phyloP scores from a whole-genome alignment of 305 asterid species.

The Fraxinus velutina region DNA sequence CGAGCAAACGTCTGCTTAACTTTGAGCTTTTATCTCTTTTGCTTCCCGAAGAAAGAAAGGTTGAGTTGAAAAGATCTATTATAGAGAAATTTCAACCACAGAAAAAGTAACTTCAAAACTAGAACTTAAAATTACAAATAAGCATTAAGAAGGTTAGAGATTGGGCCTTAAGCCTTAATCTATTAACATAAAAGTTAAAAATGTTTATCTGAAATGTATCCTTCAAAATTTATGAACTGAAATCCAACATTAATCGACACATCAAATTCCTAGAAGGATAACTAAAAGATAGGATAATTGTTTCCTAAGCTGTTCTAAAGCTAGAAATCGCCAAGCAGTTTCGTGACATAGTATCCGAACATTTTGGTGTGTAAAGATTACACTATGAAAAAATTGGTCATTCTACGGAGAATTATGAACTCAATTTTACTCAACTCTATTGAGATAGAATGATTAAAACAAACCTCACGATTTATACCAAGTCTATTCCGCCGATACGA shows the following conservation, averaged over 20 bases:
- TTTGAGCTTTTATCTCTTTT: conserved; percentile 56
- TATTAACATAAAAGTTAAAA: not conserved
- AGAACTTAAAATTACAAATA: conserved; percentile 27
- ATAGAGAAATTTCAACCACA: conserved; percentile 55
- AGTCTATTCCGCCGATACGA: not conserved
- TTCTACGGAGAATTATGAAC: not conserved
- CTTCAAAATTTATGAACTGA: conserved; percentile 10
- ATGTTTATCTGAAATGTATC: not conserved
- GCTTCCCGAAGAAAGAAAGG: conserved; percentile 64
- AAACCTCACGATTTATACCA: not conserved
- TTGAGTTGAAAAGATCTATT: conserved; percentile 60
- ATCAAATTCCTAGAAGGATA: not conserved
- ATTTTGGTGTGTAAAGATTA: not conserved
- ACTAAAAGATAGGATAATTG: not conserved
- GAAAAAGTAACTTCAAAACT: conserved; percentile 43
- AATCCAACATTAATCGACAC: conserved; percentile 2
- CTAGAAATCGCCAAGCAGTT: not conserved
- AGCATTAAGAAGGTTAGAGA: conserved; percentile 29
- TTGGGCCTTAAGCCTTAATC: conserved; percentile 30
- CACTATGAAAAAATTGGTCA: not conserved
- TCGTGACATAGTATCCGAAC: not conserved
- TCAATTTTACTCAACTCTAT: not conserved
- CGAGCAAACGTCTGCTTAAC: conserved; percentile 53
- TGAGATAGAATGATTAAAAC: not conserved
- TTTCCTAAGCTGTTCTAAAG: not conserved